Base-by-base conservation (phyloP, 768 basidiomycete species). In the Crucibulum laeve region DNA sequence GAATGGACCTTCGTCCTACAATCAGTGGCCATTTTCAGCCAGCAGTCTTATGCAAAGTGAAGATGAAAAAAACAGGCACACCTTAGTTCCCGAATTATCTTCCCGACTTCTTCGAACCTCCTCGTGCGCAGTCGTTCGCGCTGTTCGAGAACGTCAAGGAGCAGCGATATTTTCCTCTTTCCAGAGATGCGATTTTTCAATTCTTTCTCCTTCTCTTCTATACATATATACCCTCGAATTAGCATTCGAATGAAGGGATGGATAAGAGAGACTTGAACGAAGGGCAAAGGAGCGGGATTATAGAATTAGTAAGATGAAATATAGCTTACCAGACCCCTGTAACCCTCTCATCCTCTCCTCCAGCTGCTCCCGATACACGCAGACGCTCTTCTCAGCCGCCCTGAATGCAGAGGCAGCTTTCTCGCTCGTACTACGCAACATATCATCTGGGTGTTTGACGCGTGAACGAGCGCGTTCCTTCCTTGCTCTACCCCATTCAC, bases 101-200 rank as follows among this genome's bases (percentile, higher is more conserved):
- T 40, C 4, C 37, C 47, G 15, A 57, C 45, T 26, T 51, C 53
- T 38, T 50, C 54, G 33, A 58, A 53, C 50, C 60, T 52, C 46
- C 45, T 43, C 43, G 62, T 36, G 42, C 63, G 54, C 18, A 55
- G 39, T 0, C n/a, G 28, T 43, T 63, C 62, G 23, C 53, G 52
- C 42, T 49, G 50, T 43, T 60, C 56, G 40, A 65, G 39, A 3
- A 53, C 49, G 11, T 42, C 39, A 34, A 63, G 30, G 19, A 63
- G 44, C 19, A 62, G 24, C 15, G 40, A 40, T n/a, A 51, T 26
- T 19, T 49, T 51, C 18, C 54, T 48, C 45, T 50, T 49, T 21
- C 38, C 25, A 25, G 42, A 30, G 21, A 57, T 15, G 4, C 39
- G 24, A 17, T 21, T 42, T 38, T 44, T 43, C 24, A 55, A 32